Base-by-base conservation (phyloP, 805 yeast genomes). In the Metschnikowia gelsemii region DNA sequence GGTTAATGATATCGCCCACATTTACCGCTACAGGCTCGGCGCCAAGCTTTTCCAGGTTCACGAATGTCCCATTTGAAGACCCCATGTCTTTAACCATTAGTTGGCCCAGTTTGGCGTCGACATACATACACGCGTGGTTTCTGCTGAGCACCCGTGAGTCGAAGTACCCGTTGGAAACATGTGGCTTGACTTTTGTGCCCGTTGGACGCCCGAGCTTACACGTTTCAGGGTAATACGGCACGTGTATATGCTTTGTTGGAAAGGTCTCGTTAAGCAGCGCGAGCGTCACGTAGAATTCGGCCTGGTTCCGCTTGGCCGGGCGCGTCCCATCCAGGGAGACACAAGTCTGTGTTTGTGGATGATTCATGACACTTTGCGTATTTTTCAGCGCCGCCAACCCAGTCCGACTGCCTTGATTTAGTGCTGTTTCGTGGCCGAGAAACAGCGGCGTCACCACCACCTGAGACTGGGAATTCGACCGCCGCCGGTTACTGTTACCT, bases 61-160 rank as follows among this genome's bases (percentile, higher is more conserved):
- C 78, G 61, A 84, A 95, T 0, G 99, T 91, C 8, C 99, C 99
- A 63, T 93, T 93, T 18, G 96, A 85, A 2, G 95, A 84, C 43
- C 89, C 88, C 56, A 89, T 75, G 65, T 93, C 99, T 51, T 82
- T 79, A 19, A 93, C 75, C 72, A 74, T 87, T 16, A 95, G 73
- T 45, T 75, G 75, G 4, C 90, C 89, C 4, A 68, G 64, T 19
- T 61, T 61, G 13, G 78, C 70, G 51, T 87, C 93, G 26, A 89
- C 78, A 68, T 78, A 87, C 48, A 93, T 66, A 55, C 87, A 91
- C 0, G 99, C 99, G 64, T 93, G 99, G 57, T 87, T 93, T 50
- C 99, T 72, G 14, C 95, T 83, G 33, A 93, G 74, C 8, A 95
- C 98, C 21, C 98, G 72, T 8, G 96, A 87, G 64, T 93, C 98